Evolutionary conservation across 2,329 filamentous ascomycete species (phyloP).

Genomic region (Immersiporthe knoxdaviesiana): DNA sequence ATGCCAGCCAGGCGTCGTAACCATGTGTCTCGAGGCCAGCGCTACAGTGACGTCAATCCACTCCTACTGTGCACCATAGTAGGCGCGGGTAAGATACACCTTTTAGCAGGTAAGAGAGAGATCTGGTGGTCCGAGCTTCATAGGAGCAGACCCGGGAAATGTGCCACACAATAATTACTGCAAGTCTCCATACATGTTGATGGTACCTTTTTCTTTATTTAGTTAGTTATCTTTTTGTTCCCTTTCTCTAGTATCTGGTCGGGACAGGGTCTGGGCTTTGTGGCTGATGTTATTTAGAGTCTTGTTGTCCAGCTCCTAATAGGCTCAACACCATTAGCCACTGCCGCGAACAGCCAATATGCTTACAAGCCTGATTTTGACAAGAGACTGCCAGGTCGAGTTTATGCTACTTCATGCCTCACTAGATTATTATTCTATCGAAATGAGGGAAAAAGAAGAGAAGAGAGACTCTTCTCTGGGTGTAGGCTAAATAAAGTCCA

Average conservation of each 20-base stretch:
- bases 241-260: too few relatives aligned
- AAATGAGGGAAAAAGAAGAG: neutral
- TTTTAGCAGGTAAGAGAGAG: too few relatives aligned
- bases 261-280: too few relatives aligned
- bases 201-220: too few relatives aligned
- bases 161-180: too few relatives aligned
- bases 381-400: too few relatives aligned
- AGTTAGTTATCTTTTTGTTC: too few relatives aligned
- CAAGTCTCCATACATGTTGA: too few relatives aligned
- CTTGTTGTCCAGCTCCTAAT: neutral
- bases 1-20: neutral
- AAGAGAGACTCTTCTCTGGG: too few relatives aligned
- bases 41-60: conserved; percentile 1
- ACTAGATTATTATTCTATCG: neutral
- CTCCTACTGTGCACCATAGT: neutral
- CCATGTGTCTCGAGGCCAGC: neutral
- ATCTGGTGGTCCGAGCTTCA: neutral
- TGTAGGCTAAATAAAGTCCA: neutral
- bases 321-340: neutral
- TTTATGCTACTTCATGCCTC: too few relatives aligned
- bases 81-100: neutral
- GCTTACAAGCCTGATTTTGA: neutral
- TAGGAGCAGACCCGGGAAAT: neutral
- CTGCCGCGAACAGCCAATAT: neutral
- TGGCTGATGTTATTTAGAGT: too few relatives aligned